Base-by-base conservation (phyloP, 129 eudicot species). In the Erigeron canadensis region DNA sequence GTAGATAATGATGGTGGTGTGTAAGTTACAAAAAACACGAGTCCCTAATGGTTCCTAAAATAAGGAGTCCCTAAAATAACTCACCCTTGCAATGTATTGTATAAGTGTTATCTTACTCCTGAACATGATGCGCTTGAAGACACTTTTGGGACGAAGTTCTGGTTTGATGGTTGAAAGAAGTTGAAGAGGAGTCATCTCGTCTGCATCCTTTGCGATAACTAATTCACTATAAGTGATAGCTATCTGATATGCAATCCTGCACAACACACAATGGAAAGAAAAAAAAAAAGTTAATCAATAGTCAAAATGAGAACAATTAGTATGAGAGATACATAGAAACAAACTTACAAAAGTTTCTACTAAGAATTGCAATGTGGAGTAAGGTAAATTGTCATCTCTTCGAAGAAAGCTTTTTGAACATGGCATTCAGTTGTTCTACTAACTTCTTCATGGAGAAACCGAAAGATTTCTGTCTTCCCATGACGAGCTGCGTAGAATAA, bases 171-270 rank as follows among this genome's bases (percentile, higher is more conserved):
- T 48, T 7, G 84, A 45, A 37, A 83, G 80, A 57, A 72, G 66
- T 43, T 83, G 87, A 67, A 83, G 84, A 39, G 74, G 70, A 7
- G 82, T 83, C 82, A 83, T 71, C 7, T 40, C 76, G 13, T 71
- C 65, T 0, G 13, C 50, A 38, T 80, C 79, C 77, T 46, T 54
- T 63, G 46, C 73, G 5, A 10, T 15, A 10, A 76, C 59, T 17
- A 83, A 73, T 15, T 61, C 59, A 55, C 8, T 42, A 40, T 75
- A 56, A 53, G 55, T 63, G 1, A 1, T 17, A 9, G 82, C 87
- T 40, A 83, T 67, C 9, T 34, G 18, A 10, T 21, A 28, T 0
- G 87, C 81, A 57, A 83, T 9, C 68, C 87, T 83, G 81, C 63
- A 11, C 6, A 40, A 63, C 39, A 40, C 3, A 50, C 11, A 10